These are phyloP conservation scores for Chlamydomonas sp. DNA, from an alignment of 139 green algal species.

Conservation along the genomic window DNA sequence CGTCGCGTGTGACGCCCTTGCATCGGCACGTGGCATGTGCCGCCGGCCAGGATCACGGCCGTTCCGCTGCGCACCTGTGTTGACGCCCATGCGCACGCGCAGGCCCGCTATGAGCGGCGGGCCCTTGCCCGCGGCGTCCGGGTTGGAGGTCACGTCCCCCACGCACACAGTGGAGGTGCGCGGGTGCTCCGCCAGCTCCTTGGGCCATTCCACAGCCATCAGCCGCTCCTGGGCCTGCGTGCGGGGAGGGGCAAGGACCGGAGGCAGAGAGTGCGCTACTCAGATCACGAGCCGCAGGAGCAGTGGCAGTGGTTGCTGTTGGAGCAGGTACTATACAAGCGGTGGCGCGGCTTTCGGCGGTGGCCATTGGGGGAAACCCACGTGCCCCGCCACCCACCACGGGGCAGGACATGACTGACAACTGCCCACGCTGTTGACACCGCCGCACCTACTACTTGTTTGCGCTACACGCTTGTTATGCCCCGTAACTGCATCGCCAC, in stretches of 20 bases:
- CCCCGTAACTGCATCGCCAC: not conserved
- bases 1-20: too few species aligned
- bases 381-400: too few species aligned
- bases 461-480: not conserved
- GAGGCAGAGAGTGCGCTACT: too few species aligned
- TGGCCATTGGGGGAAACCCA: too few species aligned
- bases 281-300: not conserved
- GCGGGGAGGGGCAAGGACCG: too few species aligned
- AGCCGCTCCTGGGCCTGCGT: constrained; percentile 46
- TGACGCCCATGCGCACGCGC: constrained; percentile 66
- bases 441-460: not conserved
- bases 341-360: too few species aligned
- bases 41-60: too few species aligned
- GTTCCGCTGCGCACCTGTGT: constrained; percentile 43
- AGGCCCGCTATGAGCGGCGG: constrained; percentile 53
- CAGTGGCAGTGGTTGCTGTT: not conserved
- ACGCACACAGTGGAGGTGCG: constrained; percentile 24
- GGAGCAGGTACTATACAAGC: not conserved
- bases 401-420: too few species aligned
- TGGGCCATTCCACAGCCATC: constrained; percentile 47
- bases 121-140: constrained; percentile 38
- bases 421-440: too few species aligned
- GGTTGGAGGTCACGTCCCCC: constrained; percentile 42
- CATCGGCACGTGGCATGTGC: too few species aligned
- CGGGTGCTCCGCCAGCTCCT: constrained; percentile 41